These are phyloP conservation scores for Fusarium longipes DNA, from an alignment of 2,329 filamentous ascomycete species.

Conservation along the genomic window DNA sequence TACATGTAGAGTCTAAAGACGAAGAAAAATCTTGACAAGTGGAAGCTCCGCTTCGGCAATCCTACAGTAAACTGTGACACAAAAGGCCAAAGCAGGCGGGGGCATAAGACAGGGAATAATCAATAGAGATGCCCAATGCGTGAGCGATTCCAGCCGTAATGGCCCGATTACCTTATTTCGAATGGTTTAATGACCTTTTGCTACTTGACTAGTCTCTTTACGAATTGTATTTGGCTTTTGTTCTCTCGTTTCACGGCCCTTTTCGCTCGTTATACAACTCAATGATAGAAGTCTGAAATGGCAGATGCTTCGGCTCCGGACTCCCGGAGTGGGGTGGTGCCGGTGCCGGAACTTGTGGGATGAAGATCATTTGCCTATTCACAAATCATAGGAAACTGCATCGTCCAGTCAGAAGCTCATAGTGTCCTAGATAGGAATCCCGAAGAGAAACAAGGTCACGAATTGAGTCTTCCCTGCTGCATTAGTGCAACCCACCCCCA, in stretches of 20 bases:
- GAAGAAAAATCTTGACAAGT: conserved; percentile 16
- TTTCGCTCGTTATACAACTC: conserved; percentile 18
- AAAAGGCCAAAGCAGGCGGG: conserved; percentile 26
- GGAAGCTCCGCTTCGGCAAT: conserved; percentile 36
- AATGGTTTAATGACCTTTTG: neutral
- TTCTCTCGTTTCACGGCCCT: conserved; percentile 6
- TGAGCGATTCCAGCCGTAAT: conserved; percentile 21
- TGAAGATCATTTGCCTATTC: conserved; percentile 29
- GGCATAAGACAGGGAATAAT: conserved; percentile 28
- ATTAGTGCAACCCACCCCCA: conserved; percentile 25
- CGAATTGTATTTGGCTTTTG: neutral
- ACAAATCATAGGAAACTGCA: conserved; percentile 26
- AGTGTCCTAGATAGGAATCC: conserved; percentile 32
- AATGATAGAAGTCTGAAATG: conserved; percentile 13
- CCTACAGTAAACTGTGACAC: conserved; percentile 37
- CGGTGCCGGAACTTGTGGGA: conserved; percentile 23
- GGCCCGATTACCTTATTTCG: conserved; percentile 26
- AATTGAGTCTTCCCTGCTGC: conserved; percentile 11
- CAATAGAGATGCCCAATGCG: conserved; percentile 26
- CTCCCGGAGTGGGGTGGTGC: conserved; percentile 26
- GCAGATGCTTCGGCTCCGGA: conserved; percentile 33
- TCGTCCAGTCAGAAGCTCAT: conserved; percentile 6
- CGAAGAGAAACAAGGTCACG: conserved; percentile 24
- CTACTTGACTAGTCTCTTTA: neutral
- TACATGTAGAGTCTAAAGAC: neutral